Evolutionary conservation across 805 yeast genomes (phyloP), one percentile per base, ranked within the genome.

Genomic region (baker's yeast (Saccharomyces cerevisiae)): DNA sequence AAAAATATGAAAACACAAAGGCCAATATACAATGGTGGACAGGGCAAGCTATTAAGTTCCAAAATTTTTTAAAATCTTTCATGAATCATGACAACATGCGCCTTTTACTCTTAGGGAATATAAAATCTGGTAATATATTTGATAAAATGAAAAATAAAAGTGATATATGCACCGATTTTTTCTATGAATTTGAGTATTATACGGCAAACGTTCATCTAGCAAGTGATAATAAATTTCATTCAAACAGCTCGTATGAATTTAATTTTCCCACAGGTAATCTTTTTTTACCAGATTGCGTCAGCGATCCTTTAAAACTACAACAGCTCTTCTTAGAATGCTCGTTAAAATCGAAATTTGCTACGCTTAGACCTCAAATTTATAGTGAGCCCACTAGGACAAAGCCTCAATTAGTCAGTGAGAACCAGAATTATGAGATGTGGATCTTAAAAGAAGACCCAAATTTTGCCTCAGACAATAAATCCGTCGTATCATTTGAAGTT

Each of bases 381-480:
- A 66, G 65, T 3, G 59, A 63, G 0, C 60, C 65, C 47, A 51
- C 61, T 1, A 53, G 59, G 0, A 54, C 63, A 0, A 49, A 57
- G 0, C 84, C 86, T 0, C 59, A 59, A 11, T 62, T 81, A 9
- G 54, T 74, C 1, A 65, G 67, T 22, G 63, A 65, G 51, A 70
- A 74, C 28, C 52, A 62, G 0, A 60, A 63, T 5, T 71, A 71
- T 56, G 84, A 84, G 53, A 55, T 81, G 46, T 85, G 89, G 89
- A 61, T 70, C 5, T 76, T 79, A 54, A 51, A 58, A 21, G 82
- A 79, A 50, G 31, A 55, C 2, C 63, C 66, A 3, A 48, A 51
- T 36, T 17, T 36, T 17, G 17, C 24, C 11, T 60, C 68, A 56
- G 31, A 59, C 2, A 68, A 72, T 1, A 76, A 73, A 54, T 59